Evolutionary conservation across 2,329 filamentous ascomycete species (phyloP).

Genomic region (Exophiala aquamarina): DNA sequence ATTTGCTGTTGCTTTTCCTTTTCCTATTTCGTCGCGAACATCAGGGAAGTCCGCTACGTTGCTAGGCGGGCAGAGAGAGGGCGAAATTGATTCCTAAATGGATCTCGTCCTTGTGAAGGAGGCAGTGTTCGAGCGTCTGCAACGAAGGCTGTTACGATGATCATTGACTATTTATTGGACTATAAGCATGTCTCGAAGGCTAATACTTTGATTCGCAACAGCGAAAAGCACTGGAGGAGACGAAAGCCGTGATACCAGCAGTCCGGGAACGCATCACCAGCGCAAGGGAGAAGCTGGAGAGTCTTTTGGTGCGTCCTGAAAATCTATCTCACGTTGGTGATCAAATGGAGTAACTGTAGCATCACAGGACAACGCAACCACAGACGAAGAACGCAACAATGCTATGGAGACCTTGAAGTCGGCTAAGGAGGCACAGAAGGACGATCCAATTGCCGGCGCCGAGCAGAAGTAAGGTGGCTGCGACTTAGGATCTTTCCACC

Average conservation of each 20-base stretch:
- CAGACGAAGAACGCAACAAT: slow-evolving; percentile 51
- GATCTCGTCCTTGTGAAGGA: no score
- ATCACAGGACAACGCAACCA: slow-evolving; percentile 41
- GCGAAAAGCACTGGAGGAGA: slow-evolving; percentile 82
- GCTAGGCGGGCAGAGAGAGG: no score
- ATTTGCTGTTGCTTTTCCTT: background rate
- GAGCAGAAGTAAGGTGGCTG: no score
- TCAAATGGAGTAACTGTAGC: background rate
- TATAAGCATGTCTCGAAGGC: no score
- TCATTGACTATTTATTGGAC: no score
- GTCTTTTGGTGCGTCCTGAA: slow-evolving; percentile 65
- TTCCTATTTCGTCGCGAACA: slow-evolving; percentile 2
- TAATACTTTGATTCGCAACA: no score
- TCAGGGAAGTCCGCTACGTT: no score
- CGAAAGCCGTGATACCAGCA: slow-evolving; percentile 74
- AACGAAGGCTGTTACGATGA: background rate
- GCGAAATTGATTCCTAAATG: no score
- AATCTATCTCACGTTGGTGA: background rate
- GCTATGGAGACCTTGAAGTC: slow-evolving; percentile 56
- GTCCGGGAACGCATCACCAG: slow-evolving; percentile 70
- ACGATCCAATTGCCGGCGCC: slow-evolving; percentile 31
- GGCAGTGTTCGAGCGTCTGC: no score
- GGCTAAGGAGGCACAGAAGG: slow-evolving; percentile 42
- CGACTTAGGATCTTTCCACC: no score
- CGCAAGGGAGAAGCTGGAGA: slow-evolving; percentile 71